These are phyloP conservation scores for Nemania sp. DNA, from an alignment of 2,329 filamentous ascomycete species.

Conservation along the genomic window DNA sequence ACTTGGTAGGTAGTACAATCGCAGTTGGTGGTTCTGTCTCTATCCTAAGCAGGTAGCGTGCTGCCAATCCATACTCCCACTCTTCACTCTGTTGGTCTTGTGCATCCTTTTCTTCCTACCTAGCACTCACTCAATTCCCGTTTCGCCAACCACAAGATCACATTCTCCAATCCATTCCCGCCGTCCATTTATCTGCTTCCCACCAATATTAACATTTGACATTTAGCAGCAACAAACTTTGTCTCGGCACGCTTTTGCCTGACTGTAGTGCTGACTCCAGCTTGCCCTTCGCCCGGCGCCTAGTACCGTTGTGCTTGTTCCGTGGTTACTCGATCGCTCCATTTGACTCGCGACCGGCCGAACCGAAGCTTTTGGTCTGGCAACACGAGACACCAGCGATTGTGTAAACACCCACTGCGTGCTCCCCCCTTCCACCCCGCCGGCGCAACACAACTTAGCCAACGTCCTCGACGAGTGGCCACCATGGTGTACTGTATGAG, in stretches of 20 bases:
- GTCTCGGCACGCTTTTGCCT: slow-evolving; percentile 23
- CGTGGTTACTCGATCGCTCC: slow-evolving; percentile 24
- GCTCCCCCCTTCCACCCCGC: slow-evolving; percentile 20
- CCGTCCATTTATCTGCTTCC: slow-evolving; percentile 13
- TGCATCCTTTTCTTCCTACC: slow-evolving; percentile 35
- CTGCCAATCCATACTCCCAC: slow-evolving; percentile 33
- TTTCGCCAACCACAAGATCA: slow-evolving; percentile 31
- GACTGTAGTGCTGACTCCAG: slow-evolving; percentile 32
- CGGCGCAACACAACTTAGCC: slow-evolving; percentile 38
- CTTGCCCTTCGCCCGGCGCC: slow-evolving; percentile 22
- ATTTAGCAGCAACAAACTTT: slow-evolving; percentile 16
- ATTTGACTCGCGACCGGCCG: slow-evolving; percentile 33
- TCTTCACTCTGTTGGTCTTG: slow-evolving; percentile 37
- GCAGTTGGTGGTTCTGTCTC: slow-evolving; percentile 14
- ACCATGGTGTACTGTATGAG: slow-evolving; percentile 70
- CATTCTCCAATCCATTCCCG: slow-evolving; percentile 36
- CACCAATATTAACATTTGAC: slow-evolving; percentile 8
- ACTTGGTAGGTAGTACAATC: slow-evolving; percentile 7
- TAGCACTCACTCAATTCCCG: slow-evolving; percentile 28
- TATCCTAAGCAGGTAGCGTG: neutral
- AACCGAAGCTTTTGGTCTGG: slow-evolving; percentile 32
- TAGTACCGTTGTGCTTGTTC: slow-evolving; percentile 15
- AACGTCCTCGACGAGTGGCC: slow-evolving; percentile 58
- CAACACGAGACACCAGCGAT: slow-evolving; percentile 29
- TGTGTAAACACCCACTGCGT: slow-evolving; percentile 9